These are phyloP conservation scores for Powellomyces hirtus DNA, from an alignment of 192 early-diverging fungal genomes.

Conservation along the genomic window DNA sequence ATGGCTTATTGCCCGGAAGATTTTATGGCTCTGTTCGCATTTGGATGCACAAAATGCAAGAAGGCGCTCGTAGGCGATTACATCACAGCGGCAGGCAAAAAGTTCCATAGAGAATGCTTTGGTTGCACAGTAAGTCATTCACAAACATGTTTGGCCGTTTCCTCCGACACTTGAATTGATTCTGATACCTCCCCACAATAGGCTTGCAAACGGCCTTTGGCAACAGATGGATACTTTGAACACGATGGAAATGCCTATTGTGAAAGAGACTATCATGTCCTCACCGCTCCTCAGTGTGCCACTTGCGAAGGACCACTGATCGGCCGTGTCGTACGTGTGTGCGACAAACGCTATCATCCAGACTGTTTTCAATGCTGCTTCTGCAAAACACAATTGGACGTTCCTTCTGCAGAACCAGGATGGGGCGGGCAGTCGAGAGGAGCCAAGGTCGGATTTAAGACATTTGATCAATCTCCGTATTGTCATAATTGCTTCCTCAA, in stretches of 20 bases:
- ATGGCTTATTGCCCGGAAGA: conserved; percentile 41
- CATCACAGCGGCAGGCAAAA: conserved; percentile 24
- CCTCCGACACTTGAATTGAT: background rate
- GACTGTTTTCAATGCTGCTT: conserved; percentile 37
- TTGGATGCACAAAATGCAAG: conserved; percentile 24
- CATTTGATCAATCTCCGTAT: conserved; percentile 5
- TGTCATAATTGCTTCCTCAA: conserved; percentile 15
- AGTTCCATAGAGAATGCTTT: conserved; percentile 36
- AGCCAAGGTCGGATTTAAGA: background rate
- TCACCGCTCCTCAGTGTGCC: conserved; percentile 23
- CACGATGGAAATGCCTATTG: conserved; percentile 35
- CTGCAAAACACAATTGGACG: conserved; percentile 32
- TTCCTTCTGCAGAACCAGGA: background rate
- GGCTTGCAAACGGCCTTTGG: conserved; percentile 30
- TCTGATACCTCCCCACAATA: background rate
- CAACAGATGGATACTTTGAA: conserved; percentile 19
- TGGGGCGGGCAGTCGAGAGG: conserved; percentile 8
- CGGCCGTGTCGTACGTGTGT: conserved; percentile 24
- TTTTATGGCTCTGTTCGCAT: conserved; percentile 37
- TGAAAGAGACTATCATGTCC: conserved; percentile 35
- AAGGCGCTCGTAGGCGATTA: conserved; percentile 28
- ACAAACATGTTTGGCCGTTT: no score
- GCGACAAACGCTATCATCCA: conserved; percentile 34
- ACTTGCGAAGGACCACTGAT: conserved; percentile 26
- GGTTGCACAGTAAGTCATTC: conserved; percentile 37